Percentiles rank a stretch among this genome's conserved stretches.
Evolutionary conservation across 306 rosid species (phyloP).

Genomic region (Glycyrrhiza uralensis): DNA sequence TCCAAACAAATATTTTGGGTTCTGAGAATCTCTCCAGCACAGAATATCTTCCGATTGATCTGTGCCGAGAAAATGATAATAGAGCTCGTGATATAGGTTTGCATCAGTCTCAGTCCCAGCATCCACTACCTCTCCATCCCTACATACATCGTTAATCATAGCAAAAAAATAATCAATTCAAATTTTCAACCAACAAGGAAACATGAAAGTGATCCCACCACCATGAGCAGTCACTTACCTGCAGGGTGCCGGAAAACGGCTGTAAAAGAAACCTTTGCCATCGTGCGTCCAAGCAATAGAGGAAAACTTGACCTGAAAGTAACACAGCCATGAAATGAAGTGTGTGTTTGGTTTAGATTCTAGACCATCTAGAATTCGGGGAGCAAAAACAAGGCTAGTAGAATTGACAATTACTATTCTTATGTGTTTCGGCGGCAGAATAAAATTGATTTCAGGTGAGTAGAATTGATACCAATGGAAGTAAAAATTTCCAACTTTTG

Average conservation of each 20-base stretch:
- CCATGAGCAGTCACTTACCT: too few relatives aligned
- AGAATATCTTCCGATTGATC: constrained; percentile 82
- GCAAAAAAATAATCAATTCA: constrained; percentile 23
- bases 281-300: constrained; percentile 83
- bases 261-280: constrained; percentile 84
- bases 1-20: constrained; percentile 67
- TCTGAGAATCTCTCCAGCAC: constrained; percentile 82
- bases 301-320: constrained; percentile 90
- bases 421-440: too few relatives aligned
- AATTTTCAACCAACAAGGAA: neutral
- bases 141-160: constrained; percentile 39
- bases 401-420: too few relatives aligned
- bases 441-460: too few relatives aligned
- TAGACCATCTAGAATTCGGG: too few relatives aligned
- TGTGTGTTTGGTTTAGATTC: too few relatives aligned
- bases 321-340: too few relatives aligned
- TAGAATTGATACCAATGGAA: too few relatives aligned
- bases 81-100: constrained; percentile 73
- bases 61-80: constrained; percentile 80
- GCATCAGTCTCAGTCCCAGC: constrained; percentile 88
- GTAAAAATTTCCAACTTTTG: too few relatives aligned
- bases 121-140: constrained; percentile 62
- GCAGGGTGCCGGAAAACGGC: constrained; percentile 92
- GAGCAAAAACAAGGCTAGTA: too few relatives aligned
- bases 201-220: constrained; percentile 1